Base-by-base conservation (phyloP, 495 filamentous ascomycete species). In the Penicillium bialowiezense region DNA sequence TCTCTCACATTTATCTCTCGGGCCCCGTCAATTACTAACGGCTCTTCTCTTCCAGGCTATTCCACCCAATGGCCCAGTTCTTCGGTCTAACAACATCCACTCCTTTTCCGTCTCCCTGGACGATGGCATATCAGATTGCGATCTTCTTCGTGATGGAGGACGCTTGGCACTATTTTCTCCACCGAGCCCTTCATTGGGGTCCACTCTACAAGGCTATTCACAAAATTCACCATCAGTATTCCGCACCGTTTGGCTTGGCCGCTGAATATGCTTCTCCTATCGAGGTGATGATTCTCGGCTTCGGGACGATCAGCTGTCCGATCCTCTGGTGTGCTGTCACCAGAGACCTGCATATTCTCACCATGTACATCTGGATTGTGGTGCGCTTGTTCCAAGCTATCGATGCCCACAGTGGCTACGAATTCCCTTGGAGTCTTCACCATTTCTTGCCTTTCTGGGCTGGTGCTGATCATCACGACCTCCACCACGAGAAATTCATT, bases 361-460 rank as follows among this genome's bases (percentile, higher is more conserved):
- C 93, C 46, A 97, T 98, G 89, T 98, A 97, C 70, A 63, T 92
- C 48, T 98, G 92, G 92, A 97, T 97, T 62, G 78, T 91, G 33
- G 72, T 89, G 55, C 90, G 93, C 49, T 76, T 98, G 13, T 92
- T 96, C 80, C 93, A 98, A 71, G 95, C 93, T 57, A 97, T 98
- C 63, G 93, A 98, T 70, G 88, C 93, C 17, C 93, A 98, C 75
- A 88, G 83, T 51, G 93, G 93, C 50, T 98, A 97, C 67, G 93
- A 98, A 62, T 97, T 98, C 71, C 93, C 93, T 44, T 97, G 89
- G 88, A 90, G 86, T 63, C 74, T 98, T 62, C 90, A 93, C 67
- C 90, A 95, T 68, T 88, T 97, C 75, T 70, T 98, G n/a, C 93
- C 93, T 10, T 95, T 97, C 80, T 98, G 95, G 95, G 93, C 92